These are phyloP conservation scores for Tranzscheliella williamsii DNA, from an alignment of 1,284 basidiomycete genomes.

Conservation along the genomic window DNA sequence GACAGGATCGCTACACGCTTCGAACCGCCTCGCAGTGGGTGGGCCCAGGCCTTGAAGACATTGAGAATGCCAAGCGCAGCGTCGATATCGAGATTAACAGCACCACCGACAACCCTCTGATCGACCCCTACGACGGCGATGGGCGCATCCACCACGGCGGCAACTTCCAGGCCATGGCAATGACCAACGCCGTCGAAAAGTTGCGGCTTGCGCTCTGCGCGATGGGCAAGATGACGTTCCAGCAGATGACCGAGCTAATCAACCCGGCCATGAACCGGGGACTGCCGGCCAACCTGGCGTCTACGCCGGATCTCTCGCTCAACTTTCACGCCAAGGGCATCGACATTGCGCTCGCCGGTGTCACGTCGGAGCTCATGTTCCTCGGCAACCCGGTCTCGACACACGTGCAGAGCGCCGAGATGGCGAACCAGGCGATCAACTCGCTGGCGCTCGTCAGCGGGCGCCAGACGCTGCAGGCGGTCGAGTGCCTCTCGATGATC, in stretches of 20 bases:
- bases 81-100: conserved; percentile 81
- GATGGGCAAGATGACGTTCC: conserved; percentile 79
- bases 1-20: conserved; percentile 79
- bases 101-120: conserved; percentile 66
- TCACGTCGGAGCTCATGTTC: conserved; percentile 71
- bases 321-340: conserved; percentile 84
- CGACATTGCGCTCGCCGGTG: conserved; percentile 69
- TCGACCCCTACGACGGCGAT: conserved; percentile 41
- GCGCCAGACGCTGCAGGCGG: conserved; percentile 41
- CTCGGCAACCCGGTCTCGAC: conserved; percentile 82
- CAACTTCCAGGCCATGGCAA: conserved; percentile 66
- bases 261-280: conserved; percentile 49
- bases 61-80: conserved; percentile 70
- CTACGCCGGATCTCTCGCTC: conserved; percentile 45
- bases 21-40: conserved; percentile 67
- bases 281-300: conserved; percentile 42
- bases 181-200: conserved; percentile 86
- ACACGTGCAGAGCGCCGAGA: conserved; percentile 68
- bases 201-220: conserved; percentile 78
- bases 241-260: conserved; percentile 80
- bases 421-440: conserved; percentile 52
- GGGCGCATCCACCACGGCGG: conserved; percentile 41
- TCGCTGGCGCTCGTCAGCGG: conserved; percentile 47
- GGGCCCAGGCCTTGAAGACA: conserved; percentile 81
- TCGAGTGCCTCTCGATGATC: conserved; percentile 48